phyloP scores from a whole-genome alignment of 371 early-diverging fungal genomes.

The Mortierella sp. region DNA sequence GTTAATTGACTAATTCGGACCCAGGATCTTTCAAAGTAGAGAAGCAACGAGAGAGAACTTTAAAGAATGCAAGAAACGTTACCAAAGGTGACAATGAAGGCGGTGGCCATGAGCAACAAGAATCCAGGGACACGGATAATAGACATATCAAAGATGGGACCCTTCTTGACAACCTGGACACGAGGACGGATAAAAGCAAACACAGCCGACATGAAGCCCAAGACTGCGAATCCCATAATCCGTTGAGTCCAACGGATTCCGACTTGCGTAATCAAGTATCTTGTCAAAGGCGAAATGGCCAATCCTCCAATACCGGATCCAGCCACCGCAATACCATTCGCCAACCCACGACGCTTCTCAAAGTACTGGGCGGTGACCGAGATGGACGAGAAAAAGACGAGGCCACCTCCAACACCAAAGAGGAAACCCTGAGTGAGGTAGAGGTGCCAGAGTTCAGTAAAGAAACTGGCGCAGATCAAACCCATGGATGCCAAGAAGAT shows the following conservation, averaged over 20 bases:
- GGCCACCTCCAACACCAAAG: constrained; percentile 61
- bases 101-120: constrained; percentile 38
- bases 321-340: constrained; percentile 83
- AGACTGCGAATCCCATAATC: constrained; percentile 68
- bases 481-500: constrained; percentile 66
- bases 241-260: constrained; percentile 78
- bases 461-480: constrained; percentile 71
- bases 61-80: neutral
- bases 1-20: neutral
- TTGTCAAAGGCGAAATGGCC: constrained; percentile 76
- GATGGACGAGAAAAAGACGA: constrained; percentile 74
- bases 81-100: constrained; percentile 61
- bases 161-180: constrained; percentile 54
- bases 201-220: constrained; percentile 63
- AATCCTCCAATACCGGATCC: constrained; percentile 89
- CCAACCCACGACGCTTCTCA: constrained; percentile 75
- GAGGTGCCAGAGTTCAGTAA: constrained; percentile 68
- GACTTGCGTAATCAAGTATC: constrained; percentile 67
- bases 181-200: constrained; percentile 65
- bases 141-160: constrained; percentile 57
- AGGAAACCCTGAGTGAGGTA: constrained; percentile 71
- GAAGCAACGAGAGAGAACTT: neutral
- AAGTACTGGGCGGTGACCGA: constrained; percentile 85
- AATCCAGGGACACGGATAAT: constrained; percentile 54
- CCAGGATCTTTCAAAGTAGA: neutral